Conservation (phyloP, 2,329 filamentous ascomycete genomes). For the Xenosphaeropsis pyriputrescens region DNA sequence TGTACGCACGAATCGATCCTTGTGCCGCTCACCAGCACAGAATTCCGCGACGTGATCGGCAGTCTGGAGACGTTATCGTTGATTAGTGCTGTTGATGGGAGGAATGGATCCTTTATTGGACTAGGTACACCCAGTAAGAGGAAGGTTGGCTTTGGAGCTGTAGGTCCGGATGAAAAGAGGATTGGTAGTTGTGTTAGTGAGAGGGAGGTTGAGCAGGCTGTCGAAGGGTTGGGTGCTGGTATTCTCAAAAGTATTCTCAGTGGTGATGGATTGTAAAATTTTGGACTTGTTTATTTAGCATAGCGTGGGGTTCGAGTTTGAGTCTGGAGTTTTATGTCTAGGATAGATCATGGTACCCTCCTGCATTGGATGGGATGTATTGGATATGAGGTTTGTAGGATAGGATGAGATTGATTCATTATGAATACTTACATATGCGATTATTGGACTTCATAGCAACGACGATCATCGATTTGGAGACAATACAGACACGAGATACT, state of each 20-base stretch:
- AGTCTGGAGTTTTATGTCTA: no score
- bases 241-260: constrained; percentile 48
- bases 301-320: no score
- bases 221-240: constrained; percentile 45
- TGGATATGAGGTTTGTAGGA: no score
- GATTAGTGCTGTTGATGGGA: constrained; percentile 55
- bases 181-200: constrained; percentile 70
- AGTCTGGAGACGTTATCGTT: constrained; percentile 82
- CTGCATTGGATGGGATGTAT: no score
- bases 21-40: constrained; percentile 76
- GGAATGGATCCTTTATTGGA: constrained; percentile 48
- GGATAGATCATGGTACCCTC: no score
- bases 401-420: no score
- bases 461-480: no score
- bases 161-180: constrained; percentile 55
- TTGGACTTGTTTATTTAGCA: no score
- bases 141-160: constrained; percentile 30
- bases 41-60: constrained; percentile 85
- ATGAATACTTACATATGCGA: no score
- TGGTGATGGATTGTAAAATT: constrained; percentile 18
- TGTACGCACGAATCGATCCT: constrained; percentile 82
- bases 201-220: constrained; percentile 59
- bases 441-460: no score
- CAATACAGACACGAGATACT: no score
- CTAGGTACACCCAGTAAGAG: constrained; percentile 59